These are phyloP conservation scores for Termitomyces sp. DNA, from an alignment of 768 basidiomycete genomes.

Conservation along the genomic window DNA sequence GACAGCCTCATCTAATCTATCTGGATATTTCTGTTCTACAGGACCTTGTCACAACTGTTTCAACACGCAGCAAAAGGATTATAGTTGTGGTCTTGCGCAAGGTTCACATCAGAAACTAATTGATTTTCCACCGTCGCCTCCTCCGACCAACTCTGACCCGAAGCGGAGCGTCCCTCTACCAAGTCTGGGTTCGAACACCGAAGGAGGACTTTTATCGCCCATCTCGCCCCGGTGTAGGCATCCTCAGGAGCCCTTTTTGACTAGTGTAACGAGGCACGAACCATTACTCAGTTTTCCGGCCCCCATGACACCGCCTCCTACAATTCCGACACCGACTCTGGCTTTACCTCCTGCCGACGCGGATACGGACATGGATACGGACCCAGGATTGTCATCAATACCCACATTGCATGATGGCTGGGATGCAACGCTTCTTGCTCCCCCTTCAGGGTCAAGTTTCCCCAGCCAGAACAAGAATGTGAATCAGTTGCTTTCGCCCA, in stretches of 20 bases:
- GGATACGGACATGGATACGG: conserved; percentile 10
- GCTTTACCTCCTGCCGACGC: conserved; percentile 28
- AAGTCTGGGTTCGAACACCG: conserved; percentile 3
- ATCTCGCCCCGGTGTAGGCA: conserved; percentile 16
- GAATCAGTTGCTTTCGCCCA: conserved; percentile 10
- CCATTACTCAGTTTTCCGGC: conserved; percentile 20
- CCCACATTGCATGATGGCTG: conserved; percentile 8
- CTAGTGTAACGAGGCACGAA: conserved; percentile 24
- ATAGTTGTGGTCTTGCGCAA: neutral
- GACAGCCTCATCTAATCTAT: conserved; percentile 9
- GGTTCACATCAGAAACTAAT: neutral
- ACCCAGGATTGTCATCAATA: conserved; percentile 18
- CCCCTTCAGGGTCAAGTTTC: conserved; percentile 2
- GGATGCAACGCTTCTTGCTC: conserved; percentile 5
- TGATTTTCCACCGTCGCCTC: conserved; percentile 20
- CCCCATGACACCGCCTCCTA: conserved; percentile 41
- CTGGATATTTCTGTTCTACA: conserved; percentile 12
- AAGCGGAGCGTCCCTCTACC: conserved; percentile 25
- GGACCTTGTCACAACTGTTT: neutral
- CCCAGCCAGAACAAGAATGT: neutral
- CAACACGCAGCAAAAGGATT: conserved; percentile 1
- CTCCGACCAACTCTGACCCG: conserved; percentile 22
- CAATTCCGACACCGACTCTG: conserved; percentile 32
- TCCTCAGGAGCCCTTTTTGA: conserved; percentile 29
- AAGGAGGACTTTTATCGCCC: conserved; percentile 1